These are phyloP conservation scores for Magnusiomyces ingens DNA, from an alignment of 1,139 yeast species.

Conservation along the genomic window DNA sequence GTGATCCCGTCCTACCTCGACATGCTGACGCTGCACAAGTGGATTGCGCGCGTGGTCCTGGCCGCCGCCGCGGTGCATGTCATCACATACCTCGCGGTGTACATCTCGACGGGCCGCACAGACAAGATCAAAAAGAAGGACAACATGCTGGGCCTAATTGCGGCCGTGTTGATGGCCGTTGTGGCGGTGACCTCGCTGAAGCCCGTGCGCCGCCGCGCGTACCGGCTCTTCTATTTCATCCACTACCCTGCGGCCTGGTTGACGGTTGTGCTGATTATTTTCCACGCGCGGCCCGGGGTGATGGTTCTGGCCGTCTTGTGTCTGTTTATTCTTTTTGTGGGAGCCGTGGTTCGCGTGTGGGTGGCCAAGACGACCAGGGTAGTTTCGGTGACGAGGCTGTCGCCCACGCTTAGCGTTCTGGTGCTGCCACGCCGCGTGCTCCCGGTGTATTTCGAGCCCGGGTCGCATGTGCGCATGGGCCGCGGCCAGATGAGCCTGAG, in stretches of 20 bases:
- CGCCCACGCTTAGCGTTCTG: slow-evolving; percentile 31
- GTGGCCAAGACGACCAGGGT: slow-evolving; percentile 27
- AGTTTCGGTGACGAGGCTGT: slow-evolving; percentile 26
- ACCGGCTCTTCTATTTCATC: slow-evolving; percentile 52
- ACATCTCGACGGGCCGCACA: slow-evolving; percentile 37
- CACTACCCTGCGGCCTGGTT: slow-evolving; percentile 69
- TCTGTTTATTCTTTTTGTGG: slow-evolving; percentile 42
- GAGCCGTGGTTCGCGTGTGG: slow-evolving; percentile 31
- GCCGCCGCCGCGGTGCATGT: slow-evolving; percentile 51
- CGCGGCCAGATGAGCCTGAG: slow-evolving; percentile 33
- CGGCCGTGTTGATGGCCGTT: slow-evolving; percentile 39
- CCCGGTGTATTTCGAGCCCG: slow-evolving; percentile 34
- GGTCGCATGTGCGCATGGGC: slow-evolving; percentile 43
- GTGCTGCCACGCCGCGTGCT: slow-evolving; percentile 32
- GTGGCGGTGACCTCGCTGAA: slow-evolving; percentile 52
- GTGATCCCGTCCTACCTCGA: slow-evolving; percentile 49
- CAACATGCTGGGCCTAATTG: slow-evolving; percentile 60
- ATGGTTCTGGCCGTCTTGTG: slow-evolving; percentile 45
- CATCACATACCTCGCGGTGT: slow-evolving; percentile 45
- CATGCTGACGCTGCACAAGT: slow-evolving; percentile 60
- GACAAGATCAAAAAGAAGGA: slow-evolving; percentile 39
- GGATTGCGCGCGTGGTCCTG: slow-evolving; percentile 67
- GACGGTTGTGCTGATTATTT: slow-evolving; percentile 48
- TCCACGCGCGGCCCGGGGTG: slow-evolving; percentile 78
- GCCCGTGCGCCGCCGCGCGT: slow-evolving; percentile 48